Conservation (phyloP, 1,284 basidiomycete species). For the Fomitiporia mediterranea region DNA sequence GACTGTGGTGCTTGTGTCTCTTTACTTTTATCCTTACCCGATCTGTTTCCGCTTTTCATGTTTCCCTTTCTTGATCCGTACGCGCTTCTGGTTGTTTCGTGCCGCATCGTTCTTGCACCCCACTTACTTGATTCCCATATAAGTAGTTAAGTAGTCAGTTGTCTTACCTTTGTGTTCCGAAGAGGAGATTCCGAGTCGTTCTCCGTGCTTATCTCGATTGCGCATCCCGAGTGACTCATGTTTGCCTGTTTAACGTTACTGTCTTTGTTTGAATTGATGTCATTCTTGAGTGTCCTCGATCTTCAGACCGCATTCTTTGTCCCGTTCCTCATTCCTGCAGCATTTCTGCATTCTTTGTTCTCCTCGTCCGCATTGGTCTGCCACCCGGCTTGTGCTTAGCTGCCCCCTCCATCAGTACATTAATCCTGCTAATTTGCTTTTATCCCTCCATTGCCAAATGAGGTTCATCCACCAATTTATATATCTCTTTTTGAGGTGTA, state of each 20-base stretch:
- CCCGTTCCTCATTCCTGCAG: background rate
- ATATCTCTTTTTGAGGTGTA: no score
- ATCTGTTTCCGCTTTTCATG: background rate
- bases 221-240: background rate
- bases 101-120: background rate
- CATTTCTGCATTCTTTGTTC: background rate
- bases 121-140: no score
- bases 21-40: background rate
- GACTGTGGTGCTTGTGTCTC: background rate
- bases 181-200: background rate
- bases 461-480: no score
- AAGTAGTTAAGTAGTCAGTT: no score
- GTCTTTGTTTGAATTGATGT: background rate
- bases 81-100: background rate
- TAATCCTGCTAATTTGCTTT: no score
- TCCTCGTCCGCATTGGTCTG: background rate
- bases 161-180: background rate
- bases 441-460: no score
- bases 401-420: no score
- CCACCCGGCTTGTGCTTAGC: no score
- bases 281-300: background rate
- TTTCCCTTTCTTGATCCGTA: background rate
- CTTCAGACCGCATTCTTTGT: background rate
- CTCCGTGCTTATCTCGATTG: slow-evolving; percentile 2
- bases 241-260: background rate